phyloP scores from a whole-genome alignment of 2,329 filamentous ascomycete species.

The Fusarium succisae region DNA sequence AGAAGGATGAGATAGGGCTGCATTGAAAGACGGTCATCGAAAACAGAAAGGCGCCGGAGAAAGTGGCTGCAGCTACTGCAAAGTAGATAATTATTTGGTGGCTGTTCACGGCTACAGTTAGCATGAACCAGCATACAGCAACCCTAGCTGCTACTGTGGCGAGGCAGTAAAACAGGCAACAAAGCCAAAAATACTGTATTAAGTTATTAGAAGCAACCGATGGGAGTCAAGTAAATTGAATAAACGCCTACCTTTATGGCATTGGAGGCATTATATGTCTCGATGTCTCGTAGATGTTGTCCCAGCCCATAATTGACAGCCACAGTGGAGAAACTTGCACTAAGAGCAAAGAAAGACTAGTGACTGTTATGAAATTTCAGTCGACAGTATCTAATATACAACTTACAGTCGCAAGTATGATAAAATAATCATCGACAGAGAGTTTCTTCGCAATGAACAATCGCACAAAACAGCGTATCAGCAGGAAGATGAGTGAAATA shows the following conservation, averaged over 20 bases:
- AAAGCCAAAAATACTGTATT: neutral
- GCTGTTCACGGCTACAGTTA: neutral
- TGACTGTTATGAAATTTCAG: fast-evolving
- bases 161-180: neutral
- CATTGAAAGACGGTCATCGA: neutral
- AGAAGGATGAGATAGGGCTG: neutral
- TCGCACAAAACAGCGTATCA: neutral
- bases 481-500: neutral
- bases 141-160: neutral
- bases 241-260: fast-evolving
- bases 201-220: neutral
- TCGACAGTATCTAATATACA: fast-evolving
- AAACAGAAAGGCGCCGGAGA: neutral
- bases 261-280: fast-evolving
- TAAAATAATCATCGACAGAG: neutral
- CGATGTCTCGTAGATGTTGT: neutral
- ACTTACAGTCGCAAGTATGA: neutral
- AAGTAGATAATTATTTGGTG: neutral
- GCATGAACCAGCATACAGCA: neutral
- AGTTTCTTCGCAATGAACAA: fast-evolving
- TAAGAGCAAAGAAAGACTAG: neutral
- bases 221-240: neutral
- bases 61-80: neutral
- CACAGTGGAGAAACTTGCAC: fast-evolving
- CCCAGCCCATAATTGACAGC: neutral